Evolutionary conservation across 2,329 filamentous ascomycete species (phyloP), one percentile per base, ranked within the genome.

Genomic region (Aspergillus sp.): DNA sequence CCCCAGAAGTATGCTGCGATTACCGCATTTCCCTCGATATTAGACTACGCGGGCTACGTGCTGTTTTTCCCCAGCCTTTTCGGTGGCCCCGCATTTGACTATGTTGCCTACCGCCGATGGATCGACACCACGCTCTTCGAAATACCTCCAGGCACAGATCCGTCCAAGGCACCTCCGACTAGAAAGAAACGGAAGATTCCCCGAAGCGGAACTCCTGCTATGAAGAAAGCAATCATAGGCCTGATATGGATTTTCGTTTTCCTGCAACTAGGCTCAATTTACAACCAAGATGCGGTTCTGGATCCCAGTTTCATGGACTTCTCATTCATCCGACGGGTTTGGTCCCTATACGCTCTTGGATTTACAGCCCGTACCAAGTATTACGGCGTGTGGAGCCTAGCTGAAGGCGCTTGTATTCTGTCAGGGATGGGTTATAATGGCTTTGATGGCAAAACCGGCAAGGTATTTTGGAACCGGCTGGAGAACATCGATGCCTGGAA

Each of bases 91-190:
- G 89, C 95, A 0, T 98, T 98, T 71, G 96, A 99, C 73, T 99
- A 89, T 71, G 88, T 88, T 61, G 93, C 99, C 70, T 99, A 98
- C 77, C 87, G 86, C 54, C 86, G 88, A 51, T 99, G 93, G 89
- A 88, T 99, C 62, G 91, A 96, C 67, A 96, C 91, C 3, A 89
- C 88, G 64, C 96, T 99, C 88, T 99, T 99, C 73, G 89, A 96
- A 34, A 81, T 96, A 2, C 90, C 92, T 1, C 82, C 88, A 1
- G 88, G 87, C 11, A 83, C 89, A n/a, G 92, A 96, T 66, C 91
- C 92, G 0, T 82, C 89, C 24, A 96, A 93, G 75, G 90, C 88
- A 56, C 90, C 95, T 5, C 88, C 88, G 0, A 96, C 92, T 1
- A 86, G 92, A 48, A 95, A 93, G 80, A 91, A 91, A 82, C 87